phyloP scores from a whole-genome alignment of 768 basidiomycete genomes.

The Phaeolepiota aurea region DNA sequence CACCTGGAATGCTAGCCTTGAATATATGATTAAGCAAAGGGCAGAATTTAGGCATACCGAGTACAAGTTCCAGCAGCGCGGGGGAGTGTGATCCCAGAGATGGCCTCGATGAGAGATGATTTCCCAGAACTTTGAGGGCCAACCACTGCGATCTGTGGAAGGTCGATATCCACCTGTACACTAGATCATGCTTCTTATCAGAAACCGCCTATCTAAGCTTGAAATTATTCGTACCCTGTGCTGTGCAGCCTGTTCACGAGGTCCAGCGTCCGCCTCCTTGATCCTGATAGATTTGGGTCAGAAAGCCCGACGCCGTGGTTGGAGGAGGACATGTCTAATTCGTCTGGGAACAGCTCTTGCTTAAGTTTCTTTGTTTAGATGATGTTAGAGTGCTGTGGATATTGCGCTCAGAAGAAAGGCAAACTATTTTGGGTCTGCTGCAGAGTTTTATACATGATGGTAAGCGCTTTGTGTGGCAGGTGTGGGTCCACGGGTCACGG shows the following conservation, averaged over 20 bases:
- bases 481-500: too few species aligned
- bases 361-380: too few species aligned
- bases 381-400: too few species aligned
- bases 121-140: constrained; percentile 64
- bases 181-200: constrained; percentile 19
- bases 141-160: constrained; percentile 59
- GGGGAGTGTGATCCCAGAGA: constrained; percentile 56
- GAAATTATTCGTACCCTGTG: constrained; percentile 2
- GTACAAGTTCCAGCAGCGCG: constrained; percentile 61
- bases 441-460: too few species aligned
- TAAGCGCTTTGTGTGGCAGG: too few species aligned
- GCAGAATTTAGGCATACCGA: too few species aligned
- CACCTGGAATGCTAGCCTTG: constrained; percentile 35
- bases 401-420: too few species aligned
- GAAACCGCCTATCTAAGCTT: not conserved
- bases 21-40: too few species aligned
- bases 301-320: not conserved
- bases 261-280: not conserved
- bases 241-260: constrained; percentile 2
- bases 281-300: not conserved
- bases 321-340: not conserved
- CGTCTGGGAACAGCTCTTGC: too few species aligned
- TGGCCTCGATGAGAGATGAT: constrained; percentile 61
- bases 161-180: constrained; percentile 51
- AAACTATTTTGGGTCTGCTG: too few species aligned